These are phyloP conservation scores for Casuarina equisetifolia DNA, from an alignment of 306 rosid genomes.

Conservation along the genomic window DNA sequence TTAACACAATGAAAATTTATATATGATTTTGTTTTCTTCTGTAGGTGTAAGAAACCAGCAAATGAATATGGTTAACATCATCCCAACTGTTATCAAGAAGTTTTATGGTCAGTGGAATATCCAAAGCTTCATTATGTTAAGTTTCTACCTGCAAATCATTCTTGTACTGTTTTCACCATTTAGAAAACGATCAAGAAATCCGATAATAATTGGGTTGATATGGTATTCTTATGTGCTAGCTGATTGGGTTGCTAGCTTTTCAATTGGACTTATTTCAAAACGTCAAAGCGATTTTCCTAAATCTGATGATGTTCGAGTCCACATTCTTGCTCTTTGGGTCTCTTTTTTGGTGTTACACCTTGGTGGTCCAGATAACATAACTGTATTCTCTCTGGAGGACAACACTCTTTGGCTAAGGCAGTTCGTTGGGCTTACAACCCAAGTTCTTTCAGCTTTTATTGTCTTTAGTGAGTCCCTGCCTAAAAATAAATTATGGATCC, in stretches of 20 bases:
- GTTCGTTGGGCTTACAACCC: slow-evolving; percentile 35
- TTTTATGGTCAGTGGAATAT: slow-evolving; percentile 50
- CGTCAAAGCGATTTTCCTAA: slow-evolving; percentile 3
- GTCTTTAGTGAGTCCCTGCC: slow-evolving; percentile 46
- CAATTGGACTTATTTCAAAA: slow-evolving; percentile 39
- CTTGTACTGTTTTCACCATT: slow-evolving; percentile 31
- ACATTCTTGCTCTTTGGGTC: slow-evolving; percentile 43
- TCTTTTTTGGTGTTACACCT: slow-evolving; percentile 33
- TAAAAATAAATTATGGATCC: slow-evolving; percentile 27
- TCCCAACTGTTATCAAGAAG: slow-evolving; percentile 25
- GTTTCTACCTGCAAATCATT: slow-evolving; percentile 32
- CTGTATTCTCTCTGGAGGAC: too few species aligned
- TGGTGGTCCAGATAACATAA: too few species aligned
- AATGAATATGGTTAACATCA: slow-evolving; percentile 17
- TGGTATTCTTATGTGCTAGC: slow-evolving; percentile 23
- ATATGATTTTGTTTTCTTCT: too few species aligned
- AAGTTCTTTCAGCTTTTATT: slow-evolving; percentile 29
- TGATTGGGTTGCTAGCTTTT: slow-evolving; percentile 1
- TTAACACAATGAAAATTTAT: too few species aligned
- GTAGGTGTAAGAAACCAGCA: background rate
- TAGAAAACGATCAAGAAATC: too few species aligned
- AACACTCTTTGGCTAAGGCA: slow-evolving; percentile 53
- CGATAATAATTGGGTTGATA: too few species aligned
- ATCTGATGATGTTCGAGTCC: background rate
- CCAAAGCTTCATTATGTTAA: slow-evolving; percentile 33